Evolutionary conservation across 2,329 filamentous ascomycete genomes (phyloP), one percentile per base, ranked within the genome.

Genomic region (Trichoderma afroharzianum): DNA sequence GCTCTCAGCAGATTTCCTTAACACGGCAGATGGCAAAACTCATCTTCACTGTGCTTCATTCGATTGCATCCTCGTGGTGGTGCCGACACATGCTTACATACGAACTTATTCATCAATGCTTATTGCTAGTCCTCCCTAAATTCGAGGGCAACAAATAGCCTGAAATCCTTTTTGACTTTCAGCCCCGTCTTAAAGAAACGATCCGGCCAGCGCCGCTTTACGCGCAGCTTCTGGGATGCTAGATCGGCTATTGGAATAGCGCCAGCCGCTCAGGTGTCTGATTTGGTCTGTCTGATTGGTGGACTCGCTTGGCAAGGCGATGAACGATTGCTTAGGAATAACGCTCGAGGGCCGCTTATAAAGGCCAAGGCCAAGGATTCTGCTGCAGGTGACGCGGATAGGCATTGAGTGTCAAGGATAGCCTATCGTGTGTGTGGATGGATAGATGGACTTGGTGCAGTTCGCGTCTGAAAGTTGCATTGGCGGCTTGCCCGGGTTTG

Each of bases 181-280:
- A 30, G 62, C 62, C 43, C 43, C 43, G 18, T 21, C 43, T 21
- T 5, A 47, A 18, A 21, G 8, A 39, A 39, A 30, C 43, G 47
- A 66, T 66, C 63, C 63, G 63, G 63, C 63, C 63, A 53, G 63
- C 63, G 63, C 63, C 63, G 47, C 47, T 47, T 55, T 47, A 24
- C 62, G 18, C 63, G 36, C 36, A 39, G 36, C 36, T 39, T 39
- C 36, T 15, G 63, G 63, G 43, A 50, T 50, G 33, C 63, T 36
- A 24, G 50, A 32, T 50, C 63, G 63, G 63, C 28, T 50, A 64
- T 53, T 36, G 58, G 28, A 59, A 59, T 61, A 36, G 58, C 58
- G 58, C 58, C 30, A 24, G n/a, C 30, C 57, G 57, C 30, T 32
- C 62, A 64, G 62, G 43, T 55, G 63, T 26, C 47, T n/a, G 43